Evolutionary conservation across 2,329 filamentous ascomycete species (phyloP), one percentile per base, ranked within the genome.

Genomic region (Colletotrichum neosansevieriae): DNA sequence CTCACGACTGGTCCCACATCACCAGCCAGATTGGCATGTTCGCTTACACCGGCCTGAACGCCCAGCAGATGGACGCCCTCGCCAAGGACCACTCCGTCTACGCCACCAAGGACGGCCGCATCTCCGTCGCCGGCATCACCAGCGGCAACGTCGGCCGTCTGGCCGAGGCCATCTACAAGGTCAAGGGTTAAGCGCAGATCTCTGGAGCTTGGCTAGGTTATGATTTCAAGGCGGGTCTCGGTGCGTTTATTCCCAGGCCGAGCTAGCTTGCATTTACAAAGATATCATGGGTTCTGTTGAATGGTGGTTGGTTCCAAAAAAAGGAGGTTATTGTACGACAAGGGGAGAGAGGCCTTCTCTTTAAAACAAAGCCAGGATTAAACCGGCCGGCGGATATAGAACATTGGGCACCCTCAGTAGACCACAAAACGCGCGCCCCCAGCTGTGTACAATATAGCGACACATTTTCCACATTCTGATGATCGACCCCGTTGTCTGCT

Each of bases 11-110:
- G 96, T 93, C 91, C 80, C 96, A 99, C 87, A 99, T 99, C 83
- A 98, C 96, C 74, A 94, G 88, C 83, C 94, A 97, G 89, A 99
- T 99, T 77, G 96, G 96, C 84, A 99, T 99, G 96, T 99, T 99
- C 79, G 95, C 96, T 75, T 99, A 97, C 88, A 99, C 96, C 59
- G 96, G 96, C 71, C 85, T 99, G 76, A 95, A 87, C 75, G 85
- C 94, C 63, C 91, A 95, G 83, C 92, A 98, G 85, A 98, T 98
- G 93, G 92, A 95, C 63, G 85, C 85, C 76, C 87, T 99, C 71
- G 93, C 94, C 74, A 94, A 97, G 86, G 93, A 98, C 86, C 93
- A 96, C 88, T 97, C 94, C 70, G 95, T 99, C 76, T 99, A 99
- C 80, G 95, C 94, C 73, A 98, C 96, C 82, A 96, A 94, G 86